Percentiles rank a stretch among this genome's conserved stretches.
These are phyloP conservation scores for Mucor plumbeus DNA, from an alignment of 371 early-diverging fungal genomes.

Conservation along the genomic window DNA sequence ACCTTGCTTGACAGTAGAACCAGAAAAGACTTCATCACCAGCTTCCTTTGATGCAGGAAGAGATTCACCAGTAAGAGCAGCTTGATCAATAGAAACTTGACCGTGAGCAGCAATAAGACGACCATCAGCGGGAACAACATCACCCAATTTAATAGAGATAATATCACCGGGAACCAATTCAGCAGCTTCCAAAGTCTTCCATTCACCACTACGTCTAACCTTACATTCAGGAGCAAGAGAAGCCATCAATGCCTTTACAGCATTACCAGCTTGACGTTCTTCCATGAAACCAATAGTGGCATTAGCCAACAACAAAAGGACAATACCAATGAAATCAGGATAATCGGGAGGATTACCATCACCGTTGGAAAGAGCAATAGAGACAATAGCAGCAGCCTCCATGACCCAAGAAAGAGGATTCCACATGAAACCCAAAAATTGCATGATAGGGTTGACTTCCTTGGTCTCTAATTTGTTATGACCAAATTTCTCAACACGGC, in stretches of 20 bases:
- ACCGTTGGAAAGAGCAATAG: slow-evolving; percentile 76
- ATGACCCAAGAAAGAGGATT: slow-evolving; percentile 83
- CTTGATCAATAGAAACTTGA: slow-evolving; percentile 72
- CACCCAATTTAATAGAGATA: slow-evolving; percentile 77
- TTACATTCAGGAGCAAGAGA: slow-evolving; percentile 78
- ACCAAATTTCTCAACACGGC: slow-evolving; percentile 73
- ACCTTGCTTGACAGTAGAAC: slow-evolving; percentile 91
- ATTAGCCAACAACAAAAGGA: slow-evolving; percentile 81
- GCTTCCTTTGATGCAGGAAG: slow-evolving; percentile 75
- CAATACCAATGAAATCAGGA: slow-evolving; percentile 86
- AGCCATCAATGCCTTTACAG: slow-evolving; percentile 82
- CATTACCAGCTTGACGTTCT: slow-evolving; percentile 82
- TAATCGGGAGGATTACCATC: slow-evolving; percentile 75
- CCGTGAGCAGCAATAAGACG: slow-evolving; percentile 63
- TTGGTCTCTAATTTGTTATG: slow-evolving; percentile 74
- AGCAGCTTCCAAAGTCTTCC: slow-evolving; percentile 62
- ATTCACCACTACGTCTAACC: slow-evolving; percentile 66
- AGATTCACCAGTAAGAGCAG: slow-evolving; percentile 88
- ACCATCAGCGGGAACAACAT: slow-evolving; percentile 83
- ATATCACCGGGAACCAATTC: slow-evolving; percentile 80
- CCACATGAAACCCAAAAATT: slow-evolving; percentile 91
- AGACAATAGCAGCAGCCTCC: slow-evolving; percentile 79
- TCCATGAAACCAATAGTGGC: slow-evolving; percentile 87
- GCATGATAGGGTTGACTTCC: slow-evolving; percentile 80
- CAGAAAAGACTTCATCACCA: slow-evolving; percentile 77